Conservation (phyloP, 352 stramenopile species). For the Labyrinthula sp. region DNA sequence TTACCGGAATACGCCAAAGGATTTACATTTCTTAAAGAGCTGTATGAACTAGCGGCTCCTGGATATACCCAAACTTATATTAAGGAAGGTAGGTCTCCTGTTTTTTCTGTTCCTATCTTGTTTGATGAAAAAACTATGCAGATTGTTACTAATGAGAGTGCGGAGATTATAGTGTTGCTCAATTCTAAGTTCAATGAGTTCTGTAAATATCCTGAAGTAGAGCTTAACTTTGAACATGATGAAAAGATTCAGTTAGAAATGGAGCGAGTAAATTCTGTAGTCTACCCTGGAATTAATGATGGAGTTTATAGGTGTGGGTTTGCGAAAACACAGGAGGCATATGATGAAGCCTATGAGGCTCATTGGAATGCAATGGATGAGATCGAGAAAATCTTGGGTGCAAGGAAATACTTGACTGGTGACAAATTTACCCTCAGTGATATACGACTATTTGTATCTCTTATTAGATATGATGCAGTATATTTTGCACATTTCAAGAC, state of each 20-base stretch:
- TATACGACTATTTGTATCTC: conserved; percentile 64
- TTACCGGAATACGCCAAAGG: no score
- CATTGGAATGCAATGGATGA: conserved; percentile 55
- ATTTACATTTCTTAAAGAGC: no score
- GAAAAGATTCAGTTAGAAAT: conserved; percentile 49
- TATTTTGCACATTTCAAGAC: conserved; percentile 55
- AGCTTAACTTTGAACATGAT: no score
- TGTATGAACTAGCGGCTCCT: no score
- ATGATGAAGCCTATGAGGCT: conserved; percentile 58
- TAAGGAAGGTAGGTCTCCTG: no score
- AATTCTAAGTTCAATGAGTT: conserved; percentile 67
- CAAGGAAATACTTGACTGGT: conserved; percentile 48
- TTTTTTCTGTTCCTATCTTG: conserved; percentile 68
- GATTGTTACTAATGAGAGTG: conserved; percentile 84
- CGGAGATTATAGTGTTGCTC: conserved; percentile 80
- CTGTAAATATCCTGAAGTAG: conserved; percentile 55
- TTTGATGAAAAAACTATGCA: conserved; percentile 72
- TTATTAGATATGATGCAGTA: conserved; percentile 76
- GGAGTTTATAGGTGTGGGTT: conserved; percentile 57
- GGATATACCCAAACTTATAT: no score
- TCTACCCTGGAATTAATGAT: conserved; percentile 69
- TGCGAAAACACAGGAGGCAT: conserved; percentile 36
- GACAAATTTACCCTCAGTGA: conserved; percentile 51
- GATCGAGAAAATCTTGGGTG: conserved; percentile 48
- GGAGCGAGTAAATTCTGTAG: conserved; percentile 60